Percentiles rank a stretch among this genome's conserved stretches.
Evolutionary conservation across 1,284 basidiomycete species (phyloP).

Genomic region (Ceratobasidium sp.): DNA sequence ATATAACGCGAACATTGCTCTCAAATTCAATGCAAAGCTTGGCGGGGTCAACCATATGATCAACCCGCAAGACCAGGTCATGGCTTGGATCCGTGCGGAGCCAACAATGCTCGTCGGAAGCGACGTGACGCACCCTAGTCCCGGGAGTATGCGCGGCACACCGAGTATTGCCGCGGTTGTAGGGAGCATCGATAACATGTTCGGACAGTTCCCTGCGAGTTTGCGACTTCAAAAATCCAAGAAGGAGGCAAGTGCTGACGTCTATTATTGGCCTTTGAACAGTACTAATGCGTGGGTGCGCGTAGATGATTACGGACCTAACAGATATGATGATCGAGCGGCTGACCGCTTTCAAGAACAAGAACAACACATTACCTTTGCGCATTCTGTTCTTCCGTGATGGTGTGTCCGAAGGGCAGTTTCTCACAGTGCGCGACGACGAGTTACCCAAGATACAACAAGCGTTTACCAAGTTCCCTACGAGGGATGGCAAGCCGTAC

Average conservation of each 20-base stretch:
- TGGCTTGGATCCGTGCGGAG: slow-evolving; percentile 67
- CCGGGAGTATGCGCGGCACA: slow-evolving; percentile 59
- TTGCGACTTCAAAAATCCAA: slow-evolving; percentile 77
- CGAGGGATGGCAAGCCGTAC: too few relatives aligned
- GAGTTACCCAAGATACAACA: slow-evolving; percentile 44
- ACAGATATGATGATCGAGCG: slow-evolving; percentile 77
- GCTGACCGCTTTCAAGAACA: slow-evolving; percentile 60
- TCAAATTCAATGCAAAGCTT: slow-evolving; percentile 85
- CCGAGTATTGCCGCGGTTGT: slow-evolving; percentile 86
- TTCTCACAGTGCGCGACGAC: slow-evolving; percentile 45
- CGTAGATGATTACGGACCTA: slow-evolving; percentile 77
- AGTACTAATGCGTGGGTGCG: not conserved
- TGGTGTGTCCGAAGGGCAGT: slow-evolving; percentile 76
- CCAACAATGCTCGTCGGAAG: slow-evolving; percentile 85
- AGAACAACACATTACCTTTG: slow-evolving; percentile 18
- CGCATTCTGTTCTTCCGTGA: slow-evolving; percentile 58
- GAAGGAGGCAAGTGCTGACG: slow-evolving; percentile 70
- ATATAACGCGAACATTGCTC: slow-evolving; percentile 81
- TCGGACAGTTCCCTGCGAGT: slow-evolving; percentile 77
- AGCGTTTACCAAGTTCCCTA: too few relatives aligned
- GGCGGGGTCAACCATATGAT: slow-evolving; percentile 80
- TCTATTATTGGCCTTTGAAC: not conserved
- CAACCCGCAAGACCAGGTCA: slow-evolving; percentile 61
- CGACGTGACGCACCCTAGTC: slow-evolving; percentile 82
- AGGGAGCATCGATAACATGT: slow-evolving; percentile 72